Conservation (phyloP, 2,329 filamentous ascomycete species). For the Pyrenophora graminea region DNA sequence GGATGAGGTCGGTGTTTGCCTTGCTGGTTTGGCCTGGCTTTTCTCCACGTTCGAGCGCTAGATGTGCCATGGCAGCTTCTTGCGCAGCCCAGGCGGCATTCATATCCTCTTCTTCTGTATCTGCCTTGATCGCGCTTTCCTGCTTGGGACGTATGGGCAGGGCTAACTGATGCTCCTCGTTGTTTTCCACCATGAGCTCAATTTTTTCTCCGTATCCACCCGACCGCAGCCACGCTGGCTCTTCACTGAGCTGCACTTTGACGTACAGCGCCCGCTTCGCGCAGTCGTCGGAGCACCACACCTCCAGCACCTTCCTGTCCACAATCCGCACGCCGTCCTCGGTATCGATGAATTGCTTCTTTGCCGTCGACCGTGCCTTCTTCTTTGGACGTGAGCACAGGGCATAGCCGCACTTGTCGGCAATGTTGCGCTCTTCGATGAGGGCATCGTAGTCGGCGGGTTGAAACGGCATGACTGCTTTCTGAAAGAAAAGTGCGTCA, state of each 20-base stretch:
- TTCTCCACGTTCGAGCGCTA: conserved; percentile 53
- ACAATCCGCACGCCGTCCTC: conserved; percentile 66
- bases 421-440: conserved; percentile 85
- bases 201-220: conserved; percentile 50
- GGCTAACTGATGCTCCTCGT: conserved; percentile 29
- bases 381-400: conserved; percentile 72
- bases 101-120: conserved; percentile 37
- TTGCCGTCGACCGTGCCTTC: conserved; percentile 53
- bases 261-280: conserved; percentile 80
- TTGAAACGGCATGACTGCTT: conserved; percentile 73
- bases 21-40: conserved; percentile 37
- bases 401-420: conserved; percentile 79
- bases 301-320: conserved; percentile 71
- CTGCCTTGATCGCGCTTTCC: conserved; percentile 5
- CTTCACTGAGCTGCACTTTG: conserved; percentile 83
- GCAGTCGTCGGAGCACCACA: conserved; percentile 85
- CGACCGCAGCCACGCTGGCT: conserved; percentile 81
- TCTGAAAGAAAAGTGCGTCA: conserved; percentile 69
- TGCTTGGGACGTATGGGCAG: conserved; percentile 39
- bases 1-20: conserved; percentile 39
- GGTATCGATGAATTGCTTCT: conserved; percentile 69
- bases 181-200: conserved; percentile 47
- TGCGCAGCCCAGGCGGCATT: conserved; percentile 40
- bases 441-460: conserved; percentile 88
- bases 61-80: conserved; percentile 43